Evolutionary conservation across 352 stramenopile genomes (phyloP).

Genomic region (Pilasporangium apinafurcum): DNA sequence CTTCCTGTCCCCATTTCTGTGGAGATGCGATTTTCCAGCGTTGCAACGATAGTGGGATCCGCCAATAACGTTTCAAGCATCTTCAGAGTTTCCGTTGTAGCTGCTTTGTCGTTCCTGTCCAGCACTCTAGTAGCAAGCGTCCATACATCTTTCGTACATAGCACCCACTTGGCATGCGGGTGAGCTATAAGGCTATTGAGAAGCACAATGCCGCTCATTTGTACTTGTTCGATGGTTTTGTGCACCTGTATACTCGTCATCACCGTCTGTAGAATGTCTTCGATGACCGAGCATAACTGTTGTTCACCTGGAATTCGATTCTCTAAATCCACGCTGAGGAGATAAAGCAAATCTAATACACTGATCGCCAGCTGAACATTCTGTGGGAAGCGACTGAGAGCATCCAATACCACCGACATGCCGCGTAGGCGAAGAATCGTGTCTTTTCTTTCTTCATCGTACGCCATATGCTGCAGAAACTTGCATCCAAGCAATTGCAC

Average conservation of each 20-base stretch:
- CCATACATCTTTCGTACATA: conserved; percentile 15
- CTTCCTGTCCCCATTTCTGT: no score
- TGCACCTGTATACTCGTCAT: conserved; percentile 30
- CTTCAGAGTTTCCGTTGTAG: conserved; percentile 22
- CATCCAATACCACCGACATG: conserved; percentile 21
- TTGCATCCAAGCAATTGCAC: conserved; percentile 52
- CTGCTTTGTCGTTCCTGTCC: conserved; percentile 10
- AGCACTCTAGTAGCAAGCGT: conserved; percentile 22
- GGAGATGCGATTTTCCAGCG: no score
- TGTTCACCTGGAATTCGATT: conserved; percentile 3
- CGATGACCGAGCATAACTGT: conserved; percentile 2
- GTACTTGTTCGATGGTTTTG: conserved; percentile 24
- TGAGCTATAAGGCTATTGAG: conserved; percentile 30
- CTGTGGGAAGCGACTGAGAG: conserved; percentile 21
- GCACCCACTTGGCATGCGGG: conserved; percentile 15
- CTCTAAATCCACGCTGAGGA: conserved; percentile 44
- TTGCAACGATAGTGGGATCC: conserved; percentile 10
- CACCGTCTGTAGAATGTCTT: conserved; percentile 14
- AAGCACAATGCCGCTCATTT: conserved; percentile 44
- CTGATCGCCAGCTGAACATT: conserved; percentile 33
- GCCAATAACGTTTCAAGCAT: conserved; percentile 30
- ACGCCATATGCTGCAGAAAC: conserved; percentile 62
- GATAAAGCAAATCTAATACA: conserved; percentile 45
- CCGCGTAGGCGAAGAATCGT: conserved; percentile 24
- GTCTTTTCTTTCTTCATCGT: conserved; percentile 49